A percentile compares a stretch with the other conserved stretches of the same genome.
Conservation (phyloP, 1,139 yeast species). For the Sugiyamaella japonica region DNA sequence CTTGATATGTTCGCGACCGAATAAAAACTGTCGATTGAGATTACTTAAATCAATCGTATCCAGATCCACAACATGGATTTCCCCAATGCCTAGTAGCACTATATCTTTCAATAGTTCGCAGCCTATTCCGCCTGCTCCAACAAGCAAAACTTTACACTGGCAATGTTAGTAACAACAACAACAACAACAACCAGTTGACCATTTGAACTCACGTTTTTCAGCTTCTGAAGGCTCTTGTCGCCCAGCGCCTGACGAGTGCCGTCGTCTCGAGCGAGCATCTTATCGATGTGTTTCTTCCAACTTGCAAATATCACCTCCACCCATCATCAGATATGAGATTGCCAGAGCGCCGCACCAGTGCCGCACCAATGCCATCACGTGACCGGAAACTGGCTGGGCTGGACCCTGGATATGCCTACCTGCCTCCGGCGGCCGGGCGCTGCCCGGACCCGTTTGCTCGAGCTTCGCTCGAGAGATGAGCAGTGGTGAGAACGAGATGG, state of each 20-base stretch:
- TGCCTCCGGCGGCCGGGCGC: no score
- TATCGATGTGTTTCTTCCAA: not conserved
- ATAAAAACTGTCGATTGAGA: slow-evolving; percentile 88
- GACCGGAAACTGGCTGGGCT: no score
- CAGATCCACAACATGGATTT: slow-evolving; percentile 86
- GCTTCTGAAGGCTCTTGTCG: slow-evolving; percentile 18
- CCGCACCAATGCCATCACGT: no score
- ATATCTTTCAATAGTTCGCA: slow-evolving; percentile 90
- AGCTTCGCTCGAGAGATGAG: no score
- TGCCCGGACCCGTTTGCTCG: no score
- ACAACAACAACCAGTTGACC: not conserved
- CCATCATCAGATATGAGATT: no score
- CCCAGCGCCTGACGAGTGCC: slow-evolving; percentile 26
- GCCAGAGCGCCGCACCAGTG: no score
- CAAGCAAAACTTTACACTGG: slow-evolving; percentile 60
- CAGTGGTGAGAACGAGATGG: no score
- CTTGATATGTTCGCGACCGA: slow-evolving; percentile 83
- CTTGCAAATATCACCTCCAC: no score
- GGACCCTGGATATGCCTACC: no score
- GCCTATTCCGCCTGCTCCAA: slow-evolving; percentile 99
- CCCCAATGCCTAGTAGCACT: slow-evolving; percentile 80
- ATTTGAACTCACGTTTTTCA: slow-evolving; percentile 23
- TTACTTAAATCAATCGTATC: slow-evolving; percentile 93
- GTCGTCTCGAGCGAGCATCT: slow-evolving; percentile 21
- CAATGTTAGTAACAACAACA: not conserved